Base-by-base conservation (phyloP, 495 filamentous ascomycete species). In the Xylaria acuta region DNA sequence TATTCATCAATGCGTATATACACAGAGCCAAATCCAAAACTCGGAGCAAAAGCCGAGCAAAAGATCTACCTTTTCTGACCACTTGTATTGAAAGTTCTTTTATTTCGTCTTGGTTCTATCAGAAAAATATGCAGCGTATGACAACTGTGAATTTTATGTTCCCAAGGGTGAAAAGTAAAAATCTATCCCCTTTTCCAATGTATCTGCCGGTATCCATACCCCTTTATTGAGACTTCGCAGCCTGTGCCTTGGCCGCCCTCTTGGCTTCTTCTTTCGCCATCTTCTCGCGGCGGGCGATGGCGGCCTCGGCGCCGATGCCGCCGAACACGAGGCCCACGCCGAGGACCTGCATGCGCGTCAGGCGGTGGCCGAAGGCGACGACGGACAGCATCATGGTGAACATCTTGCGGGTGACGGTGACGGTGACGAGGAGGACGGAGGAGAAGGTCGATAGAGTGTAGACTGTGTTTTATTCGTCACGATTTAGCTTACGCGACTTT, bases 371-470 rank as follows among this genome's bases (percentile, higher is more conserved):
- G 81, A 98, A 99, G 85, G 92, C 94, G 65, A 98, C 85, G 34
- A 99, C 96, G 72, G 92, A 95, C 54, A 99, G 86, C 72, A 98
- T 92, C 96, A 99, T 99, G 71, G 94, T 98, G 78, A 98, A 87
- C 97, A 99, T 99, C 84, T 99, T 99, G 74, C 96, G 87, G 56
- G 96, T 99, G 14, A 99, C 96, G 2, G 95, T 99, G 0, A 99
- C 94, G 12, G 96, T 99, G 16, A 98, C 96, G 36, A 99, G 90
- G 64, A 98, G 86, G 69, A 99, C 86, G 11, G 92, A 94, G 43
- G 93, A 96, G 83, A 99, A 99, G 47, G 91, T 91, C 18, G 93
- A 91, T 45, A 99, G 88, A 0, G 97, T 97, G 83, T 97, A 94
- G 87, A 97, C 89, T 93, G 43, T 49, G 6, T 66, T 32, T 54